A percentile compares a stretch with the other conserved stretches of the same genome.
Conservation (phyloP, 2,329 filamentous ascomycete genomes). For the Corinectria fuckeliana region DNA sequence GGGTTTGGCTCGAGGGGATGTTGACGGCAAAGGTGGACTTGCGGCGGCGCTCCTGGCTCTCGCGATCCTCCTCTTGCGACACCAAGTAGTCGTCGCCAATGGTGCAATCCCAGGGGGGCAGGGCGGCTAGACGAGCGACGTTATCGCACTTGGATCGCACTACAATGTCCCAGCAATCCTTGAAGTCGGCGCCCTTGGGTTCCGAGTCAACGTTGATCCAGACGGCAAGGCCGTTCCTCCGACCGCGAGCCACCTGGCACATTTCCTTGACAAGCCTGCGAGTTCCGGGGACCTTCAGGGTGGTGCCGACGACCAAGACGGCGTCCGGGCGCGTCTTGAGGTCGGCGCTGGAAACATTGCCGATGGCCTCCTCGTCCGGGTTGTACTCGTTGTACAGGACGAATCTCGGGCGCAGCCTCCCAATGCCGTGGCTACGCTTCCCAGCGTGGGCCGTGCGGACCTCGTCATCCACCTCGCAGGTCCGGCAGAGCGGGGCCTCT, state of each 20-base stretch:
- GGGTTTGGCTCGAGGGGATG: slow-evolving; percentile 34
- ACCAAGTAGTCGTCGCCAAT: slow-evolving; percentile 59
- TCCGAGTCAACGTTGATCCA: slow-evolving; percentile 94
- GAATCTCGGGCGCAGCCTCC: slow-evolving; percentile 87
- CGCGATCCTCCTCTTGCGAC: slow-evolving; percentile 52
- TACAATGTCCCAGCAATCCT: slow-evolving; percentile 91
- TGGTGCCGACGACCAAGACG: slow-evolving; percentile 93
- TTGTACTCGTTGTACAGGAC: slow-evolving; percentile 98
- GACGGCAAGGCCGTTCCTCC: slow-evolving; percentile 83
- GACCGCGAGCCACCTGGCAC: slow-evolving; percentile 83
- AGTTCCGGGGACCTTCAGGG: slow-evolving; percentile 92
- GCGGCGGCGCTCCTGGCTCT: slow-evolving; percentile 46
- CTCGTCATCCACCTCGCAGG: slow-evolving; percentile 76
- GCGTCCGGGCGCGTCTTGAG: slow-evolving; percentile 86
- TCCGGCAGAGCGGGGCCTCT: slow-evolving; percentile 78
- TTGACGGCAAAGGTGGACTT: slow-evolving; percentile 45
- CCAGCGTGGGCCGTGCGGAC: slow-evolving; percentile 78
- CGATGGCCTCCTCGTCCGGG: slow-evolving; percentile 95
- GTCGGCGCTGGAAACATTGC: slow-evolving; percentile 86
- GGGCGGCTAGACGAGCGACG: slow-evolving; percentile 74
- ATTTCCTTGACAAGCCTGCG: slow-evolving; percentile 88
- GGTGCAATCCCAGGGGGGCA: slow-evolving; percentile 64
- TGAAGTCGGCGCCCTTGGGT: slow-evolving; percentile 82
- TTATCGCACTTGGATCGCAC: slow-evolving; percentile 88
- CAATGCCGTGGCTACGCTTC: slow-evolving; percentile 92